phyloP scores from a whole-genome alignment of 2,329 filamentous ascomycete species.

The Rosellinia necatrix region DNA sequence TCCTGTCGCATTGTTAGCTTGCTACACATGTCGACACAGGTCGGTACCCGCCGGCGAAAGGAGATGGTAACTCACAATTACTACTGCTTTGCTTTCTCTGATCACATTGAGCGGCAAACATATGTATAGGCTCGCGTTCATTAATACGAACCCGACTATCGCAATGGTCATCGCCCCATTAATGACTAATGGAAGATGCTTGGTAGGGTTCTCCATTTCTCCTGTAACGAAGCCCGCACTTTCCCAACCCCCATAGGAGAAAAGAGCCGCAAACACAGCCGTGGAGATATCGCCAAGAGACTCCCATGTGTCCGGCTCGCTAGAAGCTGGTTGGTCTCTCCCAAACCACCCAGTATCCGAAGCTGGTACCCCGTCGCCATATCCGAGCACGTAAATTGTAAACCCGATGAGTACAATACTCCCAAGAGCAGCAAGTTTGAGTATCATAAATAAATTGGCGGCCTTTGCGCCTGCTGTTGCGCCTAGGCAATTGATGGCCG shows the following conservation, averaged over 20 bases:
- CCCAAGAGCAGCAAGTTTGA: slow-evolving; percentile 37
- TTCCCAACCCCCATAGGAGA: slow-evolving; percentile 52
- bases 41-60: slow-evolving; percentile 23
- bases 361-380: slow-evolving; percentile 44
- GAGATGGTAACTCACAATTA: slow-evolving; percentile 44
- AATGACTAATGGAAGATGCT: slow-evolving; percentile 46
- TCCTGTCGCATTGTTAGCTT: slow-evolving; percentile 32
- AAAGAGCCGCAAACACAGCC: slow-evolving; percentile 49
- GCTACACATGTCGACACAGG: slow-evolving; percentile 11
- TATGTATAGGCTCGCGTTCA: slow-evolving; percentile 50
- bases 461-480: slow-evolving; percentile 46
- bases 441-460: slow-evolving; percentile 47
- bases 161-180: slow-evolving; percentile 49
- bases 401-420: slow-evolving; percentile 35
- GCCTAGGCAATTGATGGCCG: slow-evolving; percentile 50
- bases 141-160: slow-evolving; percentile 47
- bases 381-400: slow-evolving; percentile 36
- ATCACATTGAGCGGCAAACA: slow-evolving; percentile 48
- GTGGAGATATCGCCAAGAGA: slow-evolving; percentile 47
- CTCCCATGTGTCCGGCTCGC: slow-evolving; percentile 40
- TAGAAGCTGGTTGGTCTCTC: slow-evolving; percentile 10
- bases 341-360: slow-evolving; percentile 42
- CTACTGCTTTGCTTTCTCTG: slow-evolving; percentile 47
- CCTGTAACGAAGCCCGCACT: slow-evolving; percentile 44
- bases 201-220: slow-evolving; percentile 36